Conservation (phyloP, 768 basidiomycete species). For the Lentinula detonsa region DNA sequence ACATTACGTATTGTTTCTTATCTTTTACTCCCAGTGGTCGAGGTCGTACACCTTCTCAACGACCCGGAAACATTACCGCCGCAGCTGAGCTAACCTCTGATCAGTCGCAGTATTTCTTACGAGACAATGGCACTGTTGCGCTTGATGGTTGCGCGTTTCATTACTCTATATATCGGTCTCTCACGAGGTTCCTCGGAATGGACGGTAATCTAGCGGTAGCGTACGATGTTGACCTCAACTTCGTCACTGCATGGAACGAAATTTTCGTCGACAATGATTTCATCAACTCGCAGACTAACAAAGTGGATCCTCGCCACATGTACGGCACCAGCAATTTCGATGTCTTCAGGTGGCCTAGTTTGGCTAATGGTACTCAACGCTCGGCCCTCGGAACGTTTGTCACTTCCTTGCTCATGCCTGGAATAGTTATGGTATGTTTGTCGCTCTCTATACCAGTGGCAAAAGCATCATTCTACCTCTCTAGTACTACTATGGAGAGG, state of each 20-base stretch:
- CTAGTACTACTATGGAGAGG: slow-evolving; percentile 92
- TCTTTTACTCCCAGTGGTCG: slow-evolving; percentile 53
- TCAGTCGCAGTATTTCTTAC: slow-evolving; percentile 74
- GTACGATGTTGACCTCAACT: slow-evolving; percentile 78
- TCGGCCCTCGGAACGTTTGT: slow-evolving; percentile 77
- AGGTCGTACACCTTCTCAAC: slow-evolving; percentile 72
- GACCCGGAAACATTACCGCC: slow-evolving; percentile 59
- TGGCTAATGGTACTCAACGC: slow-evolving; percentile 77
- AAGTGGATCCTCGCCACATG: slow-evolving; percentile 82
- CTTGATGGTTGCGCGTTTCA: slow-evolving; percentile 87
- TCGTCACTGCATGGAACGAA: slow-evolving; percentile 86
- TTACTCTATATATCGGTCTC: slow-evolving; percentile 86
- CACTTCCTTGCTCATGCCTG: slow-evolving; percentile 79
- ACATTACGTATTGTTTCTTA: not conserved
- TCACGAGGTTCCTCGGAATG: slow-evolving; percentile 90
- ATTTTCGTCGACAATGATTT: slow-evolving; percentile 89
- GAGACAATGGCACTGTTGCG: slow-evolving; percentile 55
- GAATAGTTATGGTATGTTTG: slow-evolving; percentile 64
- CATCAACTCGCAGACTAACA: slow-evolving; percentile 59
- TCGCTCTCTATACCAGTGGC: slow-evolving; percentile 32
- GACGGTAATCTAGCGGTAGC: slow-evolving; percentile 92
- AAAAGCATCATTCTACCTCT: slow-evolving; percentile 69
- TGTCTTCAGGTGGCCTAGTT: slow-evolving; percentile 88
- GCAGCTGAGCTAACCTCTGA: slow-evolving; percentile 60
- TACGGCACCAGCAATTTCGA: slow-evolving; percentile 92